These are phyloP conservation scores for Saccharomycopsis sp. DNA, from an alignment of 805 yeast genomes.

Conservation along the genomic window DNA sequence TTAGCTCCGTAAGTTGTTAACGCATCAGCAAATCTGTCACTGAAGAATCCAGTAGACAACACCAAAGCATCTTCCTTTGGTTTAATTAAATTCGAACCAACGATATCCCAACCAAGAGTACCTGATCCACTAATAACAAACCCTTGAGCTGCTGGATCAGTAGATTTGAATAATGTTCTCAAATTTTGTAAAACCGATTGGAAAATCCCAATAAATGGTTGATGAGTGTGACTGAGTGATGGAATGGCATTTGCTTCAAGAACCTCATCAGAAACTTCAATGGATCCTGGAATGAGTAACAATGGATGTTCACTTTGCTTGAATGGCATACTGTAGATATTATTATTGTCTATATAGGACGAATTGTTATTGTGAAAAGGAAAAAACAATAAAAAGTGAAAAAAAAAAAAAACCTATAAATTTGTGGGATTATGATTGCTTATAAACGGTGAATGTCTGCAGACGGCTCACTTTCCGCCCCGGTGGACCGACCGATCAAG, in stretches of 20 bases:
- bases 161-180: constrained; percentile 68
- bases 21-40: constrained; percentile 75
- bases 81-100: constrained; percentile 65
- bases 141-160: constrained; percentile 64
- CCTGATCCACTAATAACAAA: constrained; percentile 86
- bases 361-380: not conserved
- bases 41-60: constrained; percentile 84
- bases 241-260: constrained; percentile 75
- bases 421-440: too few relatives aligned
- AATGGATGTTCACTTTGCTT: constrained; percentile 19
- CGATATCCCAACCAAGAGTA: constrained; percentile 91
- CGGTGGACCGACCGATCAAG: too few relatives aligned
- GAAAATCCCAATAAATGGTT: constrained; percentile 72
- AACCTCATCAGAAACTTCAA: constrained; percentile 75
- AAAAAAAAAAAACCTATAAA: too few relatives aligned
- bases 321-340: constrained; percentile 15
- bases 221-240: constrained; percentile 84
- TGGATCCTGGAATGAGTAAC: constrained; percentile 78
- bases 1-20: constrained; percentile 65
- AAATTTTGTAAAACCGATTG: constrained; percentile 59
- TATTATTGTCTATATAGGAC: not conserved
- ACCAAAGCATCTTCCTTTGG: constrained; percentile 57
- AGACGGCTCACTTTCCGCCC: too few relatives aligned
- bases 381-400: too few relatives aligned
- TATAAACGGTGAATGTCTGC: too few relatives aligned